These are phyloP conservation scores for Brettanomyces sp. DNA, from an alignment of 805 yeast genomes.

Conservation along the genomic window DNA sequence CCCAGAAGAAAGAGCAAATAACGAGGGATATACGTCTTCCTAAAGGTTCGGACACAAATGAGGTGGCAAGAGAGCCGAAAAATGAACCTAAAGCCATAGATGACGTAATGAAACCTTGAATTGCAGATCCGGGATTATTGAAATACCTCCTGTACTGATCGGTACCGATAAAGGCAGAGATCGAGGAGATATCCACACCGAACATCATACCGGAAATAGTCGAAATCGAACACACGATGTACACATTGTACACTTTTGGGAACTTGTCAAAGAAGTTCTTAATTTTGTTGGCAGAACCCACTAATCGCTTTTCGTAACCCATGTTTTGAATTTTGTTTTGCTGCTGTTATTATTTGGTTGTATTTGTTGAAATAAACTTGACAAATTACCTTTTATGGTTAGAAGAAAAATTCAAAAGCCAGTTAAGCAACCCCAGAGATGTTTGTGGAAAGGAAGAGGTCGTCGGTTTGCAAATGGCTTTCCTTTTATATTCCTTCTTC, in stretches of 20 bases:
- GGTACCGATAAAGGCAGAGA: slow-evolving; percentile 56
- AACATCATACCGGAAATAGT: slow-evolving; percentile 64
- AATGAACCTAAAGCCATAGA: slow-evolving; percentile 74
- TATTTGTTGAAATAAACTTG: too few relatives aligned
- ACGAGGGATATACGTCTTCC: slow-evolving; percentile 34
- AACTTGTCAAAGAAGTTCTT: slow-evolving; percentile 3
- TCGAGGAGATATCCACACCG: slow-evolving; percentile 75
- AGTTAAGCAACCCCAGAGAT: too few relatives aligned
- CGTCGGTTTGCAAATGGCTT: too few relatives aligned
- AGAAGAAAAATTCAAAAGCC: too few relatives aligned
- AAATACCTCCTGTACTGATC: slow-evolving; percentile 43
- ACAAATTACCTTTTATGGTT: too few relatives aligned
- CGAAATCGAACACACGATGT: slow-evolving; percentile 44
- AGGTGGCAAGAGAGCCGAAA: slow-evolving; percentile 53
- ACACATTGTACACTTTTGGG: slow-evolving; percentile 45
- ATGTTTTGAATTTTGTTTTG: too few relatives aligned
- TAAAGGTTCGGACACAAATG: slow-evolving; percentile 33
- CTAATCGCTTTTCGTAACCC: too few relatives aligned
- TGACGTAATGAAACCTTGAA: slow-evolving; percentile 69
- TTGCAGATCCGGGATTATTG: slow-evolving; percentile 40
- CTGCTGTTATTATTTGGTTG: too few relatives aligned
- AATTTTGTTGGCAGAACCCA: background rate
- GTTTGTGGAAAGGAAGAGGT: too few relatives aligned
- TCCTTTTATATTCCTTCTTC: too few relatives aligned
- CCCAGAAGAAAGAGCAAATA: slow-evolving; percentile 16